phyloP scores from a whole-genome alignment of 495 filamentous ascomycete species.

The Parachaetomium inaequale region DNA sequence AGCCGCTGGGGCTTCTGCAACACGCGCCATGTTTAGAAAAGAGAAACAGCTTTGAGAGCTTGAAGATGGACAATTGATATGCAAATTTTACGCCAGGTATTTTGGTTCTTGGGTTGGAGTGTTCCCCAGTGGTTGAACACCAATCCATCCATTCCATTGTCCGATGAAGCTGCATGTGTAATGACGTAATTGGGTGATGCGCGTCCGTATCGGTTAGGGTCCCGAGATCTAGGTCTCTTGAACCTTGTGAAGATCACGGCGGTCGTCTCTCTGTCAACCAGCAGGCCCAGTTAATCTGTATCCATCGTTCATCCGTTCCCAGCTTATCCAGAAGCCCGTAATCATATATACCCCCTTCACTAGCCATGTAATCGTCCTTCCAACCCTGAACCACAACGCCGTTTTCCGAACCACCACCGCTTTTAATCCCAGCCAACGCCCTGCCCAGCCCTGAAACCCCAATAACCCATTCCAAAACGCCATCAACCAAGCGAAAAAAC shows the following conservation, averaged over 20 bases:
- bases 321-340: background rate
- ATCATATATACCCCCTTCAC: background rate
- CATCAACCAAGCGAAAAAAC: background rate
- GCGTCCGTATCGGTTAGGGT: background rate
- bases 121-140: no score
- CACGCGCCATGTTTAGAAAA: no score
- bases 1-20: no score
- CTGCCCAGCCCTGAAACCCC: no score
- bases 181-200: background rate
- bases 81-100: no score
- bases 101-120: no score
- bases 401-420: background rate
- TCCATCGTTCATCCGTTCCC: background rate
- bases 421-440: background rate
- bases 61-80: no score
- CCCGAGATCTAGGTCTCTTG: background rate
- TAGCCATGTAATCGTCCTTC: background rate
- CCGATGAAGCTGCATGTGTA: background rate
- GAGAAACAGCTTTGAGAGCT: no score
- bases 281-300: background rate
- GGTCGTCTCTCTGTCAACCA: no score
- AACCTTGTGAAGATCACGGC: background rate
- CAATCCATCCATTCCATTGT: no score
- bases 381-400: background rate
- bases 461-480: background rate